Base-by-base conservation (phyloP, 345 rosid species). In the Brassica juncea region DNA sequence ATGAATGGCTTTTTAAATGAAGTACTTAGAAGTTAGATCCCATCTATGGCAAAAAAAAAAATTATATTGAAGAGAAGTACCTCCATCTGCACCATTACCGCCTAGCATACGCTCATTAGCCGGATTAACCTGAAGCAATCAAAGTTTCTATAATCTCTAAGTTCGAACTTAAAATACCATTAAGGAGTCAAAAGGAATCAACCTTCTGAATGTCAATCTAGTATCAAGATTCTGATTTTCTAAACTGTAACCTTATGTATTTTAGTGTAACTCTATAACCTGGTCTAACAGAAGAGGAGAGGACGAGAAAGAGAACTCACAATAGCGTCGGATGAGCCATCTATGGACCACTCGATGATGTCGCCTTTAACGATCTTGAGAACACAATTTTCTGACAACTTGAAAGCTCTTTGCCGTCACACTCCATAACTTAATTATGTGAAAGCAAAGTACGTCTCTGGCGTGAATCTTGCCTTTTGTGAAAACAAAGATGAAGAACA, bases 81-180 rank as follows among this genome's bases (percentile, higher is more conserved):
- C 95, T 86, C 98, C 96, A 85, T 94, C 94, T 2, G 94, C 98
- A 58, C 96, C 98, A 65, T 90, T 89, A 76, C 97, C 97, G 62
- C 98, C 96, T 62, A 94, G 88, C 98, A 94, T 92, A 63, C 79
- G 80, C 84, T 77, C 93, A 80, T 94, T 89, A 19, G 97, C 97
- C 0, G 96, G 93, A 84, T 92, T 94, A 19, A 86, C 97, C 98
- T 93, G 64, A 10, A 42, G 21, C 68, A 68, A 68, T 16, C 32
- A 47, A 31, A 77, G 15, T 25, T 64, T 63, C 30, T 14, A 23
- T 16, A 47, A 7, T 69, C 15, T 76, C 52, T 34, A 58, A 68
- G 1, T n/a, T 27, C 21, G 59, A 52, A 31, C 25, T 32, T 23
- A 2, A 37, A 49, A 70, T 66, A 55, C 8, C n/a, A 70, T 19